phyloP scores from a whole-genome alignment of 768 basidiomycete genomes.

The Hypholoma sublateritium region DNA sequence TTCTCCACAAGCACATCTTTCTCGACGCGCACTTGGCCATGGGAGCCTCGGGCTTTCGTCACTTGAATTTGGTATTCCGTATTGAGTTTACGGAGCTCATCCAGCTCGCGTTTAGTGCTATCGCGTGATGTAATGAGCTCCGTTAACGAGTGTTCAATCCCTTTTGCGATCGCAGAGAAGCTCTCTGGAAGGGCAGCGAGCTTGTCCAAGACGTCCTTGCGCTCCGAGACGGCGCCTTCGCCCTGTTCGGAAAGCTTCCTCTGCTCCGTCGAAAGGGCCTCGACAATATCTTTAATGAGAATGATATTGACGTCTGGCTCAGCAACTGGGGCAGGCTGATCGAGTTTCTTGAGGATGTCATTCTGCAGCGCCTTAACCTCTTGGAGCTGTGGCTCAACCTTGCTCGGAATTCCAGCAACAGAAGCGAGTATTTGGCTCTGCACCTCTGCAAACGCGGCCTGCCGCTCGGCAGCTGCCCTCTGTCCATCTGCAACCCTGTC shows the following conservation, averaged over 20 bases:
- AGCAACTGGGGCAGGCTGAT: slow-evolving; percentile 20
- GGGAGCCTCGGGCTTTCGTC: slow-evolving; percentile 72
- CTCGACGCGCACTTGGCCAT: slow-evolving; percentile 79
- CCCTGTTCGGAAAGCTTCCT: slow-evolving; percentile 45
- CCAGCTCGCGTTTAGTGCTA: slow-evolving; percentile 58
- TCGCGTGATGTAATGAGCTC: slow-evolving; percentile 62
- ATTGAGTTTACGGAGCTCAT: slow-evolving; percentile 68
- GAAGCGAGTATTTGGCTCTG: slow-evolving; percentile 41
- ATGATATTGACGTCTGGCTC: slow-evolving; percentile 35
- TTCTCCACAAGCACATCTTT: slow-evolving; percentile 74
- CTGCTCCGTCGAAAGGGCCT: slow-evolving; percentile 51
- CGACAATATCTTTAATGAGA: slow-evolving; percentile 49
- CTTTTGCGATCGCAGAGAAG: slow-evolving; percentile 50
- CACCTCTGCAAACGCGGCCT: slow-evolving; percentile 35
- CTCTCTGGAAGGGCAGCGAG: slow-evolving; percentile 59
- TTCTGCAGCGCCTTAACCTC: slow-evolving; percentile 39
- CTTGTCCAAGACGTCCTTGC: slow-evolving; percentile 52
- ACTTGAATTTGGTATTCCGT: slow-evolving; percentile 72
- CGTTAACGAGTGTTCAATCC: slow-evolving; percentile 59
- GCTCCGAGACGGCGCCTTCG: slow-evolving; percentile 48
- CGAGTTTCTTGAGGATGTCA: slow-evolving; percentile 31
- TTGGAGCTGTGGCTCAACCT: slow-evolving; percentile 43
- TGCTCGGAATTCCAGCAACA: slow-evolving; percentile 47
- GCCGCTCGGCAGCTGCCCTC: slow-evolving; percentile 35
- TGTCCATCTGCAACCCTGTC: slow-evolving; percentile 42